Evolutionary conservation across 176 grass and related monocot genomes (phyloP).

Genomic region (Thinopyrum elongatum): DNA sequence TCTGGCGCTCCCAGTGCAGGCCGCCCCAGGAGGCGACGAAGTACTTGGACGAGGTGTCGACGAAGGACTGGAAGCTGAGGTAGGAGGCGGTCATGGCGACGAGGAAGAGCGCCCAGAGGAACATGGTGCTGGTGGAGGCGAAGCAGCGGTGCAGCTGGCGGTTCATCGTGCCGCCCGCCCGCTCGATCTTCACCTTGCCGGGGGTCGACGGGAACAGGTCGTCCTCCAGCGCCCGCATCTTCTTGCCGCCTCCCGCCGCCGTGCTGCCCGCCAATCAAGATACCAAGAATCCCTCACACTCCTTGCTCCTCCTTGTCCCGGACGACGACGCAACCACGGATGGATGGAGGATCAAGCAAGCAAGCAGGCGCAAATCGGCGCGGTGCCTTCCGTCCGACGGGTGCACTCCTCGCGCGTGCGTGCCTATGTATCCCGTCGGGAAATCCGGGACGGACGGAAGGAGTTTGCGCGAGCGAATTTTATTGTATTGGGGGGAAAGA

Average conservation of each 20-base stretch:
- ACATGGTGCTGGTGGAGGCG: constrained; percentile 78
- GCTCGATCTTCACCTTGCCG: constrained; percentile 93
- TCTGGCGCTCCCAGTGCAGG: constrained; percentile 87
- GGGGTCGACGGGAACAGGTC: constrained; percentile 89
- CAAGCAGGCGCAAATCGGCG: background rate
- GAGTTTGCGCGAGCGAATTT: background rate
- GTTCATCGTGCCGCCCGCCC: constrained; percentile 54
- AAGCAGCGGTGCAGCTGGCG: constrained; percentile 84
- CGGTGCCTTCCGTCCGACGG: background rate
- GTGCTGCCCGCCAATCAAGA: constrained; percentile 5
- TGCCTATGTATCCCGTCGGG: background rate
- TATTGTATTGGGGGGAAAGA: background rate
- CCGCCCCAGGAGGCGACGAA: constrained; percentile 79
- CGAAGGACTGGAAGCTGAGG: constrained; percentile 85
- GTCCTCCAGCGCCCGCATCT: constrained; percentile 80
- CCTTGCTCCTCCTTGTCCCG: background rate
- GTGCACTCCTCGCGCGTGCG: background rate
- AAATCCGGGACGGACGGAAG: background rate
- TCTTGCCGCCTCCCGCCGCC: background rate
- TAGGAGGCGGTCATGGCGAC: constrained; percentile 86
- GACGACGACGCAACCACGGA: background rate
- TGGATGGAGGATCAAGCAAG: background rate
- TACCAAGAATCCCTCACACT: background rate
- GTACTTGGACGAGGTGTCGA: constrained; percentile 85
- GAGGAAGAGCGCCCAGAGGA: constrained; percentile 87